These are phyloP conservation scores for Hansenula sp. DNA, from an alignment of 1,139 yeast genomes.

Conservation along the genomic window DNA sequence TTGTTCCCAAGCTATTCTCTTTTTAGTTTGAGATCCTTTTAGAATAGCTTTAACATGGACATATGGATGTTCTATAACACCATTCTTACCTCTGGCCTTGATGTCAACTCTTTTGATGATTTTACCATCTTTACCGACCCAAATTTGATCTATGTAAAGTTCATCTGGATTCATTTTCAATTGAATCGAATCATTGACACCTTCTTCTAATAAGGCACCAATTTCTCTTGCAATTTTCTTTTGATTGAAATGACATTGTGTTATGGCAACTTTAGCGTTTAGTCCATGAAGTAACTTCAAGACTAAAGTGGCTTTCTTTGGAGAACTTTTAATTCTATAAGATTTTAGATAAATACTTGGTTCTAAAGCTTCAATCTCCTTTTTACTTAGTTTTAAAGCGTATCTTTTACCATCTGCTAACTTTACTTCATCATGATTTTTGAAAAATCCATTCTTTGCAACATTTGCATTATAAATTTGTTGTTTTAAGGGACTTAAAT, in stretches of 20 bases:
- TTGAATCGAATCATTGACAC: constrained; percentile 63
- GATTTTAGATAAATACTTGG: constrained; percentile 81
- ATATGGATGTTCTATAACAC: constrained; percentile 70
- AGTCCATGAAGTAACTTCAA: constrained; percentile 68
- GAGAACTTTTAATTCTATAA: constrained; percentile 75
- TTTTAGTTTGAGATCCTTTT: constrained; percentile 56
- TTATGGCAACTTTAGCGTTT: constrained; percentile 75
- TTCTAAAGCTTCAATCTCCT: constrained; percentile 75
- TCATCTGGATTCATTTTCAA: constrained; percentile 58
- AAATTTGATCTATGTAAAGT: constrained; percentile 73
- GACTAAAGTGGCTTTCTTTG: constrained; percentile 84
- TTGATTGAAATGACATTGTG: constrained; percentile 86
- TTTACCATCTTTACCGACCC: constrained; percentile 89
- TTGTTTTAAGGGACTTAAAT: constrained; percentile 72
- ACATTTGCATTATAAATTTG: constrained; percentile 62
- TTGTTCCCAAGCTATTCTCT: constrained; percentile 59
- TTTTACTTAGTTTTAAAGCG: constrained; percentile 51
- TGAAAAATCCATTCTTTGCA: constrained; percentile 66
- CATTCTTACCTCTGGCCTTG: constrained; percentile 90
- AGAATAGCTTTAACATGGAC: constrained; percentile 80
- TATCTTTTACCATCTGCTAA: constrained; percentile 47
- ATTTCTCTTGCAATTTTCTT: constrained; percentile 80
- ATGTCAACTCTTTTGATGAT: constrained; percentile 72
- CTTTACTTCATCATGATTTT: constrained; percentile 52
- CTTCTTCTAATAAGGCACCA: constrained; percentile 69